Conservation (phyloP, 257 asterid species). For the Solanum verrucosum region DNA sequence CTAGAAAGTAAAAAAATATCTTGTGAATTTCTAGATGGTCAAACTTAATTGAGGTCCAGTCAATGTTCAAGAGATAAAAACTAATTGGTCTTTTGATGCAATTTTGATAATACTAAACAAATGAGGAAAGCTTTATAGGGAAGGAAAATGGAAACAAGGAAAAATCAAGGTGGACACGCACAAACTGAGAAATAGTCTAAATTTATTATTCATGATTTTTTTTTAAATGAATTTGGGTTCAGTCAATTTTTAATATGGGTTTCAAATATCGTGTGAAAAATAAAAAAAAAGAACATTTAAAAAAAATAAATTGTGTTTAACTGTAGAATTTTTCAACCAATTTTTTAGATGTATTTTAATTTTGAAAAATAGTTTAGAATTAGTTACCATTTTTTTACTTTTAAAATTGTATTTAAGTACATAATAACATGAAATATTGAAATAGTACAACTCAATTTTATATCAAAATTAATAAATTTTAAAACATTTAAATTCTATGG, state of each 20-base stretch:
- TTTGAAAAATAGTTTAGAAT: not conserved
- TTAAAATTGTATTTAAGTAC: not conserved
- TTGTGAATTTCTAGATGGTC: not conserved
- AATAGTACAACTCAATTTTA: not conserved
- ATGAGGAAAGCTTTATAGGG: not conserved
- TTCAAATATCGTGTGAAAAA: rapidly evolving
- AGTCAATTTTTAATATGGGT: no score
- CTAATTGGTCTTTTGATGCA: not conserved
- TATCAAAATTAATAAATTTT: not conserved
- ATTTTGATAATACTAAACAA: not conserved
- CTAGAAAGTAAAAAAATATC: not conserved
- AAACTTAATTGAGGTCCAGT: not conserved
- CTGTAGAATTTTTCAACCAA: not conserved
- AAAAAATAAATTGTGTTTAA: no score
- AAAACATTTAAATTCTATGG: no score
- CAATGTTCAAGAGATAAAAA: no score
- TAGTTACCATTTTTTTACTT: not conserved
- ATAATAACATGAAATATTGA: not conserved
- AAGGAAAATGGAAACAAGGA: not conserved
- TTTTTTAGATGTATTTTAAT: not conserved
- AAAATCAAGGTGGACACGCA: no score
- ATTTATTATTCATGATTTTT: no score
- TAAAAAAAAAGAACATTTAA: no score
- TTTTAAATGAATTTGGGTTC: no score
- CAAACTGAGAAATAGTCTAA: no score